Percentiles rank a stretch among this genome's conserved stretches.
These are phyloP conservation scores for carrot (Daucus carota) DNA, from an alignment of 129 eudicot species.

Conservation along the genomic window DNA sequence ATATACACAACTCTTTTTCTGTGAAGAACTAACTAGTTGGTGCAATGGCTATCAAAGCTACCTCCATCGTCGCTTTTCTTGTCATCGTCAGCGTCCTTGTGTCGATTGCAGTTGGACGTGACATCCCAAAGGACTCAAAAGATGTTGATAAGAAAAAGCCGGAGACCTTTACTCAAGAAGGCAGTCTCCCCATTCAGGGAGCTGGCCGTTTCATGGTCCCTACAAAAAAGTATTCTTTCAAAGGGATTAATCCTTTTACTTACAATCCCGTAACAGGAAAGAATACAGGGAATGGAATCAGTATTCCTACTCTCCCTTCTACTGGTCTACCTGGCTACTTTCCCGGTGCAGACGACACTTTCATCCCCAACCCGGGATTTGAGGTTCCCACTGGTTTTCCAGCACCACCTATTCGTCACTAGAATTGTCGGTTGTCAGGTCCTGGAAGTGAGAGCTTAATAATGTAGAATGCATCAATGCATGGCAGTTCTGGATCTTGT, in stretches of 20 bases:
- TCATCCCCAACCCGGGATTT: constrained; percentile 53
- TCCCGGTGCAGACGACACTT: constrained; percentile 65
- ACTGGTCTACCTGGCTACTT: constrained; percentile 16
- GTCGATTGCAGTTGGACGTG: constrained; percentile 20
- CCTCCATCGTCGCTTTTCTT: constrained; percentile 12
- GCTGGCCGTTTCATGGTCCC: constrained; percentile 39
- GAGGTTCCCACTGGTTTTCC: constrained; percentile 41
- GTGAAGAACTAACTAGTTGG: not conserved
- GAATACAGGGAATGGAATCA: constrained; percentile 24
- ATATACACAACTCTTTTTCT: not conserved
- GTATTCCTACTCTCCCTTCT: not conserved
- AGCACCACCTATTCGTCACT: constrained; percentile 21
- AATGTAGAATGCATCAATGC: not conserved
- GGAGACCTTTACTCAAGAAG: constrained; percentile 25
- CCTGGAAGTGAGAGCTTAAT: not conserved
- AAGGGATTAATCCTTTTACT: constrained; percentile 27
- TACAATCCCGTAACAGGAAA: constrained; percentile 45
- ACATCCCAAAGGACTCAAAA: constrained; percentile 20
- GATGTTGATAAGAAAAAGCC: constrained; percentile 27
- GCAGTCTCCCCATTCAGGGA: constrained; percentile 49
- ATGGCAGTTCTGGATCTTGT: not conserved
- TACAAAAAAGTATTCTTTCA: constrained; percentile 4
- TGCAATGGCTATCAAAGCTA: constrained; percentile 32
- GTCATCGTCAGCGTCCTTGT: constrained; percentile 23
- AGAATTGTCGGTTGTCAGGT: not conserved